Evolutionary conservation across 148 eudicot genomes (phyloP), one percentile per base, ranked within the genome.

Genomic region (Camellia lanceoleosa): DNA sequence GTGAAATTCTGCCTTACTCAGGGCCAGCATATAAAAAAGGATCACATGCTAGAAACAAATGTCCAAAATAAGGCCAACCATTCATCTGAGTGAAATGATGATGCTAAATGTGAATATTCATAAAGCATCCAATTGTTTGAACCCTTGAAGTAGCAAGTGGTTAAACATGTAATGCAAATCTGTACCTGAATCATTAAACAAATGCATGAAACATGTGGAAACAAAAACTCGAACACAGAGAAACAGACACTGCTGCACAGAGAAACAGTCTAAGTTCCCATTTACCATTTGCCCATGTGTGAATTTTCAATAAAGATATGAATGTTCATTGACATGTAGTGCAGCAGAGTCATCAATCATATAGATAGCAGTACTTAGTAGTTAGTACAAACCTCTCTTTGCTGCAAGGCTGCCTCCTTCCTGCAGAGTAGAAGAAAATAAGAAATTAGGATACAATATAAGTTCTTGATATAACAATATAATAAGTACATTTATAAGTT

Each of bases 361-460:
- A 75, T 42, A 47, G 19, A 42, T 68, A 16, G 56, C 7, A 14
- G 15, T 11, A 0, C 54, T 14, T n/a, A 30, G 38, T 55, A 56
- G 10, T 42, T 30, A n/a, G 62, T 73, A 74, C 88, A 81, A 56
- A 92, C 97, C 99, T 93, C 99, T 85, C 97, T 84, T 89, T 93
- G 93, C 83, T 92, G 99, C 83, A 95, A 83, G 42, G 90, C 91
- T 78, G 95, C 96, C 84, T 92, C 92, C 88, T 90, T 95, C 86
- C 99, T 95, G 88, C 79, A 85, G 59, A 72, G 66, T 20, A 78
- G 59, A 71, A 78, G 74, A 80, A 38, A 49, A 59, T 82, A 66
- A 85, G 78, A 81, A 46, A 58, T 65, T 79, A 78, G 55, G 20
- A 82, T 63, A 80, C 38, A 80, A 23, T 77, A 74, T 30, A 30